Percentiles rank a stretch among this genome's conserved stretches.
Evolutionary conservation across 345 rosid species (phyloP).

Genomic region (Streptanthus diversifolius): DNA sequence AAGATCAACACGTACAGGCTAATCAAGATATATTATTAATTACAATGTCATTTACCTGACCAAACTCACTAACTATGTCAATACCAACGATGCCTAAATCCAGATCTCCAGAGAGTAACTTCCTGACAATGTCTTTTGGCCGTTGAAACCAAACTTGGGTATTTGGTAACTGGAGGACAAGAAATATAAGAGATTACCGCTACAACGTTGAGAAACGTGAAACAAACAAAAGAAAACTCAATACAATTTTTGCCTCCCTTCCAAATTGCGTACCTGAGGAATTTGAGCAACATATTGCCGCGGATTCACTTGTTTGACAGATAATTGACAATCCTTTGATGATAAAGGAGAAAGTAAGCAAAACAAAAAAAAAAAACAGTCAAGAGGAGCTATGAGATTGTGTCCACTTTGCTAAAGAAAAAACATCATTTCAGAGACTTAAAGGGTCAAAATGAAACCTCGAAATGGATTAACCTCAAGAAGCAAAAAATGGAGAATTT

Average conservation of each 20-base stretch:
- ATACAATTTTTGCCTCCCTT: neutral
- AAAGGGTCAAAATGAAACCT: neutral
- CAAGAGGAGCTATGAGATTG: constrained; percentile 12
- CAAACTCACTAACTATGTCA: constrained; percentile 80
- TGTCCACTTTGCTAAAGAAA: neutral
- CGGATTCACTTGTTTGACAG: constrained; percentile 83
- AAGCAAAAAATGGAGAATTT: neutral
- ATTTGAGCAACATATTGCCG: constrained; percentile 89
- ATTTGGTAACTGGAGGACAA: constrained; percentile 56
- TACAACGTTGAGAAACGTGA: neutral
- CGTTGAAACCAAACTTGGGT: constrained; percentile 97
- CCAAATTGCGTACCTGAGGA: constrained; percentile 52
- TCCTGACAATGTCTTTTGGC: constrained; percentile 84
- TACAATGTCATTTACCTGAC: constrained; percentile 48
- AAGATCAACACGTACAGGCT: neutral
- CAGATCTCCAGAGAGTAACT: constrained; percentile 85
- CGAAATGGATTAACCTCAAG: neutral
- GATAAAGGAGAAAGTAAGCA: constrained; percentile 1
- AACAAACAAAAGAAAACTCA: neutral
- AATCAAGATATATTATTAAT: neutral
- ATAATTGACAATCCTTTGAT: constrained; percentile 75
- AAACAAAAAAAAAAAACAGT: neutral
- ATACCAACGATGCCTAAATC: constrained; percentile 92
- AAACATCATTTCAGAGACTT: neutral
- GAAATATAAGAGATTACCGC: neutral